phyloP scores from a whole-genome alignment of 176 grass and related monocot genomes.

The Oryza meyeriana region DNA sequence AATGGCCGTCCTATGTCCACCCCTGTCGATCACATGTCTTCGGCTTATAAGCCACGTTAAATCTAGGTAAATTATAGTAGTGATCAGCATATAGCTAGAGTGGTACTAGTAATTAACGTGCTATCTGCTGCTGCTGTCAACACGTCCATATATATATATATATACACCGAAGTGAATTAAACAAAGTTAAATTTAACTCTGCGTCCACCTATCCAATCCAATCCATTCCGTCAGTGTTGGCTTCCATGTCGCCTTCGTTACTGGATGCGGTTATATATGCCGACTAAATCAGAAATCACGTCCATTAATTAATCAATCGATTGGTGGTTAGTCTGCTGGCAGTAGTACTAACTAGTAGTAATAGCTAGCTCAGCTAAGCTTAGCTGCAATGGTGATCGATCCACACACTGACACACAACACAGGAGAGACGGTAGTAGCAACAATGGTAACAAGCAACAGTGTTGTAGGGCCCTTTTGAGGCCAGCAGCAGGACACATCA shows the following conservation, averaged over 20 bases:
- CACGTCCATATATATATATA: background rate
- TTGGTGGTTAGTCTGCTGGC: background rate
- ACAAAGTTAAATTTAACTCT: background rate
- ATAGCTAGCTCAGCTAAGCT: too few species aligned
- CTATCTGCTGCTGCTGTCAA: background rate
- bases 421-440: background rate
- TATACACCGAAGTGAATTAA: background rate
- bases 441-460: background rate
- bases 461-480: constrained; percentile 4
- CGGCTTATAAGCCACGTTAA: too few species aligned
- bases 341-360: background rate
- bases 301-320: background rate
- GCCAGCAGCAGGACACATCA: constrained; percentile 28
- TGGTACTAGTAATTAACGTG: background rate
- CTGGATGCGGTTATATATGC: background rate
- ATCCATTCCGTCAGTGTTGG: background rate
- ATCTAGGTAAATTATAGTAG: too few species aligned
- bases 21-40: too few species aligned
- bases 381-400: too few species aligned
- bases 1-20: too few species aligned
- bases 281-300: constrained; percentile 1
- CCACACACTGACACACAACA: background rate
- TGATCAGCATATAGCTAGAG: too few species aligned
- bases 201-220: background rate
- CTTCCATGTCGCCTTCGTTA: background rate